Conservation (phyloP, 2,329 filamentous ascomycete genomes). For the Catunica adiposa region DNA sequence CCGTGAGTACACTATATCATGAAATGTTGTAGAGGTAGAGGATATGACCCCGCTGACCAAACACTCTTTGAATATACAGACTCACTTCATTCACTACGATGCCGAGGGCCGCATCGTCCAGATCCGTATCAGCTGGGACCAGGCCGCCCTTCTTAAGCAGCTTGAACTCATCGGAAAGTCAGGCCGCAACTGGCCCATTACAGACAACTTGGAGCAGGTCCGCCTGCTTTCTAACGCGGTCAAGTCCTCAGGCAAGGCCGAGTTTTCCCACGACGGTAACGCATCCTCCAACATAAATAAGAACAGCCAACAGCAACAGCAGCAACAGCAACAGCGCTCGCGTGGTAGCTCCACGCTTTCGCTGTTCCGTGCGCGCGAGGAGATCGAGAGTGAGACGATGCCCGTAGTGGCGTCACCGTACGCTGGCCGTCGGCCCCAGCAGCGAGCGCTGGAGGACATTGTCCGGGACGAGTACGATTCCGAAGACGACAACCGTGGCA, state of each 20-base stretch:
- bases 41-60: background rate
- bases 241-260: conserved; percentile 28
- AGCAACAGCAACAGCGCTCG: conserved; percentile 14
- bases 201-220: conserved; percentile 69
- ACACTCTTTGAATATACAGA: conserved; percentile 29
- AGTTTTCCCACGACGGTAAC: background rate
- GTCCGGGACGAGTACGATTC: conserved; percentile 34
- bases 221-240: conserved; percentile 52
- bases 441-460: conserved; percentile 62
- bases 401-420: conserved; percentile 41
- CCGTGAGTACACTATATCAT: background rate
- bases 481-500: conserved; percentile 28
- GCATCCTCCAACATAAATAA: conserved; percentile 3
- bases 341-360: conserved; percentile 46
- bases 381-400: conserved; percentile 34
- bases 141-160: conserved; percentile 80
- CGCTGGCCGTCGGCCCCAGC: conserved; percentile 40
- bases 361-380: conserved; percentile 56
- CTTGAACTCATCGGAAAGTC: conserved; percentile 83
- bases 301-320: background rate
- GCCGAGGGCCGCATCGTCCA: conserved; percentile 60
- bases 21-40: background rate
- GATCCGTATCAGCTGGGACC: conserved; percentile 88
- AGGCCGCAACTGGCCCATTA: conserved; percentile 88
- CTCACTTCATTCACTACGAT: conserved; percentile 80